These are phyloP conservation scores for Persicaria tinctoria DNA, from an alignment of 148 eudicot genomes.

Conservation along the genomic window DNA sequence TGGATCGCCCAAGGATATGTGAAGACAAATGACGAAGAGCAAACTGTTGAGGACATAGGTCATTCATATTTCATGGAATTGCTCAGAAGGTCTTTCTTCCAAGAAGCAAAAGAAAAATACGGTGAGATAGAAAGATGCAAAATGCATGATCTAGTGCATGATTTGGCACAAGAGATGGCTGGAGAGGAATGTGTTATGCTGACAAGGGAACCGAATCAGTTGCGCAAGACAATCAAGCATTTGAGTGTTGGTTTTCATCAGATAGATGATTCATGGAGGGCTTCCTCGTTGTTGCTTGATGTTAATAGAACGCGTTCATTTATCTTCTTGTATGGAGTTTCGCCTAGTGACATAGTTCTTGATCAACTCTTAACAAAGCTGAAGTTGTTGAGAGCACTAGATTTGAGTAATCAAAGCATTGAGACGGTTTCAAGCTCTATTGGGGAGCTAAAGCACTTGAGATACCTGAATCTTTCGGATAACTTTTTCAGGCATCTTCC, in stretches of 20 bases:
- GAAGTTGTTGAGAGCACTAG: background rate
- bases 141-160: slow-evolving; percentile 41
- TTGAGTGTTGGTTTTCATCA: background rate
- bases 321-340: background rate
- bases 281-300: background rate
- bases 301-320: background rate
- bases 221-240: background rate
- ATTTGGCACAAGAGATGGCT: slow-evolving; percentile 30
- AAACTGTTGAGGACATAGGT: no score
- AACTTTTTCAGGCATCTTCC: background rate
- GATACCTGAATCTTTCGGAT: slow-evolving; percentile 22
- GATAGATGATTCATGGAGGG: background rate
- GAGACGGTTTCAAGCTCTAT: background rate
- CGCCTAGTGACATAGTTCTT: background rate
- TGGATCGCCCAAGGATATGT: no score
- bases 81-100: slow-evolving; percentile 23
- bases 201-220: background rate
- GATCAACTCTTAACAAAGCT: background rate
- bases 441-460: slow-evolving; percentile 15
- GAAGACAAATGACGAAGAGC: no score
- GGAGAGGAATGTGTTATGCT: background rate
- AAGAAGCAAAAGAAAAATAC: slow-evolving; percentile 10
- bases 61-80: slow-evolving; percentile 21
- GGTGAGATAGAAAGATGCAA: slow-evolving; percentile 12
- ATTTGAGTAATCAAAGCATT: background rate